Base-by-base conservation (phyloP, 768 basidiomycete species). In the Crucibulum laeve region DNA sequence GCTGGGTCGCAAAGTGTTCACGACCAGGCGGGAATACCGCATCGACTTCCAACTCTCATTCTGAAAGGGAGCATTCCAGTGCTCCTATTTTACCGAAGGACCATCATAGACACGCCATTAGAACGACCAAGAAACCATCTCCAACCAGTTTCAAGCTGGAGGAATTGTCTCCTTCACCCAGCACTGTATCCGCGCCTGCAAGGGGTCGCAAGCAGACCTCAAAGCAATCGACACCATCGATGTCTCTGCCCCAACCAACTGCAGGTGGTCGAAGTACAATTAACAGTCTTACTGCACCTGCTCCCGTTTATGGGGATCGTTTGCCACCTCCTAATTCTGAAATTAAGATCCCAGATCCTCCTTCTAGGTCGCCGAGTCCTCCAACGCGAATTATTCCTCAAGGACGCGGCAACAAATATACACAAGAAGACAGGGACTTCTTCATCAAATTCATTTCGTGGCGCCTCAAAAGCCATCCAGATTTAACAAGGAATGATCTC, bases 331-430 rank as follows among this genome's bases (percentile, higher is more conserved):
- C 82, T n/a, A 75, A 83, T 53, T 68, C 76, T 37, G 74, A 79
- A 37, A 65, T 83, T 42, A 73, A 68, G 49, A 65, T 82, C 24
- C 85, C 83, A 4, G 67, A 69, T 5, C 79, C 82, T 11, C 84
- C 85, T 1, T 79, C 79, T 17, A 78, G 82, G 36, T 79, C 80
- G n/a, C 86, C 86, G 1, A 77, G 70, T 2, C 85, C 86, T 18
- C 86, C 85, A 5, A 72, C 70, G 6, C 59, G 59, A 43, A 55
- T 80, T 21, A 64, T 80, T 42, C 68, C 65, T 28, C 62, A 61
- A 41, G 70, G 67, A 10, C 61, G 72, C 43, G 82, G 84, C 38
- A 74, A 83, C 48, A 79, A 64, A 57, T 88, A 81, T 53, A 87
- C 85, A 1, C 62, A 70, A 19, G 80, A 80, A 51, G 86, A 88